A percentile compares a stretch with the other conserved stretches of the same genome.
These are phyloP conservation scores for Secale cereale DNA, from an alignment of 176 grass and related monocot genomes.

Conservation along the genomic window DNA sequence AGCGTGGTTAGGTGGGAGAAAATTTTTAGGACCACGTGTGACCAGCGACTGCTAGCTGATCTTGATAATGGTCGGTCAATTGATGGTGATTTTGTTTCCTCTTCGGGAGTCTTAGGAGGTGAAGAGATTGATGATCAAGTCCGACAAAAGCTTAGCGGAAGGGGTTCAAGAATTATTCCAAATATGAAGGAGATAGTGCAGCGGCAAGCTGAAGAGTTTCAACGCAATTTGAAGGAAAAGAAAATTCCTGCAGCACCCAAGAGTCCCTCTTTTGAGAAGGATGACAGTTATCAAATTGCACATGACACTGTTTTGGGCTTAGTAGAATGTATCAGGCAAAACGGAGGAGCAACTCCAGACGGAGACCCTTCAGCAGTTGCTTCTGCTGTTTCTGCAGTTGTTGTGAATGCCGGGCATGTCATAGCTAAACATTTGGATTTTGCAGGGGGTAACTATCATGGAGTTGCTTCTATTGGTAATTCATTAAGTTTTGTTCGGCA, in stretches of 20 bases:
- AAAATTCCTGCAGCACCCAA: conserved; percentile 58
- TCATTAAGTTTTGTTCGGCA: conserved; percentile 63
- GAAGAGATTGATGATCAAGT: conserved; percentile 83
- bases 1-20: conserved; percentile 90
- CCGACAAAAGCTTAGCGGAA: conserved; percentile 75
- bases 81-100: conserved; percentile 71
- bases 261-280: conserved; percentile 60
- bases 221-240: conserved; percentile 70
- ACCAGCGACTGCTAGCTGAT: conserved; percentile 88
- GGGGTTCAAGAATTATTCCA: conserved; percentile 54
- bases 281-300: conserved; percentile 82
- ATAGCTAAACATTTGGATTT: conserved; percentile 91
- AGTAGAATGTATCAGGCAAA: conserved; percentile 79
- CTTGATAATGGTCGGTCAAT: conserved; percentile 78
- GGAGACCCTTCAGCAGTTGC: conserved; percentile 70
- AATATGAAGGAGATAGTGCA: conserved; percentile 98
- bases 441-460: conserved; percentile 62
- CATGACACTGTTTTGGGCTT: conserved; percentile 79
- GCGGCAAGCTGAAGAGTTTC: conserved; percentile 63
- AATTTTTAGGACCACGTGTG: conserved; percentile 64
- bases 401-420: conserved; percentile 66
- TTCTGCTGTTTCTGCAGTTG: conserved; percentile 85
- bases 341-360: conserved; percentile 58
- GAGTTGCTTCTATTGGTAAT: conserved; percentile 41
- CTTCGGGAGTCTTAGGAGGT: conserved; percentile 51